Base-by-base conservation (phyloP, 257 asterid genomes). In the Solanum virginianum region DNA sequence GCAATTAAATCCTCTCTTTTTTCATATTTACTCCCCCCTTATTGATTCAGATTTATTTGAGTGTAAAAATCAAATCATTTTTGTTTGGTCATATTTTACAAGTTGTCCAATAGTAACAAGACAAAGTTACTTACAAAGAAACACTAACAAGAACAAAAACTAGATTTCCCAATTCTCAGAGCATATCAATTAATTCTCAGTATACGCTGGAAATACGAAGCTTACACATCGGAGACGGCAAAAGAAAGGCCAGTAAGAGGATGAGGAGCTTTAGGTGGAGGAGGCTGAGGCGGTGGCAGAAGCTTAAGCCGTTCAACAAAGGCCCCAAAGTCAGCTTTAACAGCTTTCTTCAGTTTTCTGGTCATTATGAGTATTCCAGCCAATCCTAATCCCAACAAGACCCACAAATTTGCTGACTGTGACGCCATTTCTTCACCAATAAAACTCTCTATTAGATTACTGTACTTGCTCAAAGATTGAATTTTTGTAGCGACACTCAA, bases 281-380 rank as follows among this genome's bases (percentile, higher is more conserved):
- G 93, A 32, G 98, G 99, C 89, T 95, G 99, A 83, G 99, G 99
- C 24, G 99, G 99, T 84, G 99, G 99, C 87, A 94, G 86, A n/a
- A 97, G 94, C 93, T 94, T 93, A 62, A 97, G 89, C 81, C 98
- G 90, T 88, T 95, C 93, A 29, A 95, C 90, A 91, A 95, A 97
- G 5, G 99, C 98, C 80, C 99, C 99, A 79, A 93, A 97, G 85
- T 97, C 99, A 60, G 90, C 94, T 84, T 89, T 97, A 49, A 93
- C 98, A 16, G 85, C 92, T 85, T 89, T 92, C 91, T 92, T 97
- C 36, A 95, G 90, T 92, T 93, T 95, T 92, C 91, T 94, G 15
- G 98, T 92, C 97, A 97, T 87, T 83, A 95, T 82, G 72, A 95
- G 70, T 86, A 97, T 93, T 57, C 99, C 99, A 24, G 99, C 99